Evolutionary conservation across 2,329 filamentous ascomycete genomes (phyloP), one percentile per base, ranked within the genome.

Genomic region (Emmonsiellopsis sp.): DNA sequence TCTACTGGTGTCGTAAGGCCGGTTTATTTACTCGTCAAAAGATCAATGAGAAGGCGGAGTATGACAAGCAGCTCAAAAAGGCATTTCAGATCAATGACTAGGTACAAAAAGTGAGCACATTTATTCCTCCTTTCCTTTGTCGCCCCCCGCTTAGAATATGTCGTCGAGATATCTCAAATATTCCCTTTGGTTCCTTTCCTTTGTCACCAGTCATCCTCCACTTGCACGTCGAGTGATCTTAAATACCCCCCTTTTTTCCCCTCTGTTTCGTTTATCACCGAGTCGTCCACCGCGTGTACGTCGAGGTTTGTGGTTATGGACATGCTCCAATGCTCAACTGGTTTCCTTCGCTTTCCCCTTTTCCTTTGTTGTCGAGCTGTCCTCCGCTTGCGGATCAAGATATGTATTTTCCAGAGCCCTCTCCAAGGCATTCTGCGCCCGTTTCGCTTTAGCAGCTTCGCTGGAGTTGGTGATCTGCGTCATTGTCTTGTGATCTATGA

Each of bases 1-100:
- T 53, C 31, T 57, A 58, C 50, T 57, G 57, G 57, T 57, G 55
- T 40, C 16, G 50, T n/a, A 11, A 52, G 10, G 45, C 55, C n/a
- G 40, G 7, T 44, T 2, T 46, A 37, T 57, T 58, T 53, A 55
- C 57, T 34, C 32, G 55, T 16, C 8, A 34, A 43, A 55, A 58
- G 26, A 32, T 55, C 5, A 44, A 13, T 51, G 55, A 57, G 50
- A 57, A 58, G 47, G 48, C 55, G 41, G 40, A 53, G 10, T 57
- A 57, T 54, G 55, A 58, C 38, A 47, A 40, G 45, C 50, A 54
- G 50, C 55, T 58, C 43, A 46, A 47, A 40, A 31, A 58, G 44
- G 55, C 44, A 40, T 58, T 58, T 49, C 43, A 34, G 26, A 32
- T 15, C 13, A 31, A 31, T 30, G n/a, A 34, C 8, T 34, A 46